phyloP scores from a whole-genome alignment of 805 yeast genomes.

The Myxozyma neotropica region DNA sequence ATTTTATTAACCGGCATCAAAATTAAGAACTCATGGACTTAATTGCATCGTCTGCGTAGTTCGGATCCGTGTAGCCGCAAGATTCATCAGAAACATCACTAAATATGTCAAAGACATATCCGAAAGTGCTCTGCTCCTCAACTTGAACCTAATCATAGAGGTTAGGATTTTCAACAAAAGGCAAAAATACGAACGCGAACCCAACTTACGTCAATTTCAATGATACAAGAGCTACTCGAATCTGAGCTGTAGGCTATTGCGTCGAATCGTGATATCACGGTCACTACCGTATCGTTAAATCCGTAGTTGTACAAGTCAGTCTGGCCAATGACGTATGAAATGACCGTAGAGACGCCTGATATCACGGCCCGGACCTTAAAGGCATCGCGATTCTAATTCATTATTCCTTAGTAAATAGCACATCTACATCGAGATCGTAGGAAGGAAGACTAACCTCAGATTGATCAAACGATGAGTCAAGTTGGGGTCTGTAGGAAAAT shows the following conservation, averaged over 20 bases:
- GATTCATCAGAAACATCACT: not conserved
- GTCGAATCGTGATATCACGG: not conserved
- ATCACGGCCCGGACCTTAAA: not conserved
- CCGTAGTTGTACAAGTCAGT: not conserved
- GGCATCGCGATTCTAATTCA: not conserved
- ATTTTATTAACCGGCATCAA: too few relatives aligned
- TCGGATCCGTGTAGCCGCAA: not conserved
- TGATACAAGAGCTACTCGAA: not conserved
- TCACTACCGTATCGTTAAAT: conserved; percentile 2
- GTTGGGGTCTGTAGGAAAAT: not conserved
- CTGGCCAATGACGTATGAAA: not conserved
- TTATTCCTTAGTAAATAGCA: not conserved
- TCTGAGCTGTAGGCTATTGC: not conserved
- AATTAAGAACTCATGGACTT: too few relatives aligned
- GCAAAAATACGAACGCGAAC: not conserved
- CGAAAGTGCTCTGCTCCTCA: not conserved
- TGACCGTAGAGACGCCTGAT: not conserved
- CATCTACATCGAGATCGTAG: not conserved
- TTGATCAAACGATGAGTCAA: not conserved
- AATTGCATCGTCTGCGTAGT: conserved; percentile 1
- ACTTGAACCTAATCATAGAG: not conserved
- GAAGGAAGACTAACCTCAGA: not conserved
- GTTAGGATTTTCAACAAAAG: too few relatives aligned
- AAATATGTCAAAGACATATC: not conserved
- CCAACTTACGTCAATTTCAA: not conserved